Base-by-base conservation (phyloP, 345 rosid species). In the Reutealis trisperma region DNA sequence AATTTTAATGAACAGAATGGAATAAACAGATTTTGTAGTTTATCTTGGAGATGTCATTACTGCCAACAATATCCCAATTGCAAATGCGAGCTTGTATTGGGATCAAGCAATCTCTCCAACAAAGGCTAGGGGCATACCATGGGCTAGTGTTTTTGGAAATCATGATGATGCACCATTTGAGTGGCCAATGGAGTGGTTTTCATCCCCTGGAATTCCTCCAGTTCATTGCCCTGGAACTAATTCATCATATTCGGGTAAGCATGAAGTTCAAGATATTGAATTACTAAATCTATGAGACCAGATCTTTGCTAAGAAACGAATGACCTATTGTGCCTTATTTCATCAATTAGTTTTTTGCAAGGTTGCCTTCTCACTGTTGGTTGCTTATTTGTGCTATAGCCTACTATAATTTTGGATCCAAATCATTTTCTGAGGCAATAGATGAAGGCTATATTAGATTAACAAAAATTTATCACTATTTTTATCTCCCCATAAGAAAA, bases 11-110 rank as follows among this genome's bases (percentile, higher is more conserved):
- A 27, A 11, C 32, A 12, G 73, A 70, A 45, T 79, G 45, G 16
- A 49, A 44, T 67, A 4, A 34, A 67, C 87, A 94, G 98, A 88
- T 88, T 91, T 93, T 71, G 97, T 91, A 41, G 84, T 91, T 6
- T 94, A 93, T 75, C 93, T 94, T 47, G 98, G 98, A 75, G 97
- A 93, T 87, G 91, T 94, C 5, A 81, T 94, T 42, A 93, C 98
- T 0, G 99, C 94, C 19, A 88, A 95, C 82, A 93, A 90, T 85
- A 84, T 95, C 61, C 79, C 89, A 49, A 81, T 85, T 41, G 88
- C 86, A 27, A 95, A 92, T 79, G 94, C 98, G 59, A 95, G 92
- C 74, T 84, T 84, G 85, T 88, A 85, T 67, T 95, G 99, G 97
- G 93, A 88, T 80, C 79, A 80, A 81, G 98, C 99, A 22, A 71